Conservation (phyloP, 768 basidiomycete species). For the Strobilomyces dryophilus region DNA sequence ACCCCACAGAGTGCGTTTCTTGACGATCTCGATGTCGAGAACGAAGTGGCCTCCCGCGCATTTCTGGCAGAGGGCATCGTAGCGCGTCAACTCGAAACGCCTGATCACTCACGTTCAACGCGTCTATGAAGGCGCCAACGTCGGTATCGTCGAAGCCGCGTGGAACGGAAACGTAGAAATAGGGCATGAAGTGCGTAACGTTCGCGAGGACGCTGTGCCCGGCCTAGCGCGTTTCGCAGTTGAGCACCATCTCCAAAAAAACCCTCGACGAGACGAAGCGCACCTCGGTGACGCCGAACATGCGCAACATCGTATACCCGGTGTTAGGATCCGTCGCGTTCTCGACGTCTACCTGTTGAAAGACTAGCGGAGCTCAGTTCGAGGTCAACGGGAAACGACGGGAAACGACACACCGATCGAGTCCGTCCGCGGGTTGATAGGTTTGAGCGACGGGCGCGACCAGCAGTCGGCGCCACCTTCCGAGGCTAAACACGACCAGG, state of each 20-base stretch:
- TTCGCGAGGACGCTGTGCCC: slow-evolving; percentile 89
- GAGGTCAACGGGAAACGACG: neutral
- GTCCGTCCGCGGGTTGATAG: slow-evolving; percentile 58
- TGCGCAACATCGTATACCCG: slow-evolving; percentile 48
- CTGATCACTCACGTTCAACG: slow-evolving; percentile 64
- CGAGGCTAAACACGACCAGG: slow-evolving; percentile 38
- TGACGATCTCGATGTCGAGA: slow-evolving; percentile 51
- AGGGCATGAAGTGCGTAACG: slow-evolving; percentile 81
- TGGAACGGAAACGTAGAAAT: slow-evolving; percentile 89
- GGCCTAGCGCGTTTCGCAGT: slow-evolving; percentile 37
- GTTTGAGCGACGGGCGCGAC: slow-evolving; percentile 57
- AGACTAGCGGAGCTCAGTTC: slow-evolving; percentile 46
- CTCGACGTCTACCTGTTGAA: slow-evolving; percentile 96
- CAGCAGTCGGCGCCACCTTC: slow-evolving; percentile 80
- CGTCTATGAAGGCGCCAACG: slow-evolving; percentile 54
- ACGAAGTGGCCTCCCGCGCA: slow-evolving; percentile 38
- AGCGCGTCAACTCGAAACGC: neutral
- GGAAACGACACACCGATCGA: slow-evolving; percentile 52
- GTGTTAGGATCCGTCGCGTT: slow-evolving; percentile 45
- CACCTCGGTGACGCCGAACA: slow-evolving; percentile 92
- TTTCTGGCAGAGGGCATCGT: slow-evolving; percentile 10
- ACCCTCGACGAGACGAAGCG: slow-evolving; percentile 5
- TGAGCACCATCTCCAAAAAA: slow-evolving; percentile 1
- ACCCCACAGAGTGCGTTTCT: slow-evolving; percentile 78
- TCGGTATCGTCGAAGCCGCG: slow-evolving; percentile 76